Conservation (phyloP, 768 basidiomycete genomes). For the Chalciporus pseudorubinellus region DNA sequence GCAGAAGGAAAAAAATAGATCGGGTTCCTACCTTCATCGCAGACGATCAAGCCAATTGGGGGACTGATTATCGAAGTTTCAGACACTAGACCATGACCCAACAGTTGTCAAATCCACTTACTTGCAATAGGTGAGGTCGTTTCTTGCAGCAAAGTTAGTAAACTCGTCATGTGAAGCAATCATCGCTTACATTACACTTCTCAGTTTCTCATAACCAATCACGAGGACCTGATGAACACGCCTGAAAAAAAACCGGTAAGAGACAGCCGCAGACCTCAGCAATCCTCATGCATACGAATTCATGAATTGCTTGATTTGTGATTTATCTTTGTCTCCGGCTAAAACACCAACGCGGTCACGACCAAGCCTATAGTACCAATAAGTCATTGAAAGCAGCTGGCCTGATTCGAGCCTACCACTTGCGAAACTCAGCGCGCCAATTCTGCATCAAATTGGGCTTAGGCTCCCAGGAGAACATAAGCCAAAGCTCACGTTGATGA, state of each 20-base stretch:
- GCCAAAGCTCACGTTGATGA: constrained; percentile 64
- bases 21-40: constrained; percentile 85
- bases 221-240: constrained; percentile 82
- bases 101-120: constrained; percentile 30
- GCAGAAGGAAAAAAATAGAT: neutral
- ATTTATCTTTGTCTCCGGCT: constrained; percentile 57
- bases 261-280: neutral
- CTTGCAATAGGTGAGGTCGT: constrained; percentile 63
- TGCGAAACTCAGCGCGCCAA: constrained; percentile 93
- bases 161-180: constrained; percentile 2
- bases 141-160: constrained; percentile 32
- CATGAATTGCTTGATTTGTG: constrained; percentile 64
- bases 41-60: constrained; percentile 88
- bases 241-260: constrained; percentile 34
- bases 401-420: constrained; percentile 65
- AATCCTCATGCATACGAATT: constrained; percentile 52
- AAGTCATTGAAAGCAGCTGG: neutral
- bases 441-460: constrained; percentile 49
- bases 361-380: constrained; percentile 43
- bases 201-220: constrained; percentile 90
- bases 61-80: constrained; percentile 48
- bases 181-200: constrained; percentile 70
- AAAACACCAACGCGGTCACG: constrained; percentile 56
- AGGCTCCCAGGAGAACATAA: neutral
- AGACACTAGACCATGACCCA: neutral